Evolutionary conservation across 2,329 filamentous ascomycete species (phyloP), one percentile per base, ranked within the genome.

Genomic region (Mycogone perniciosa): DNA sequence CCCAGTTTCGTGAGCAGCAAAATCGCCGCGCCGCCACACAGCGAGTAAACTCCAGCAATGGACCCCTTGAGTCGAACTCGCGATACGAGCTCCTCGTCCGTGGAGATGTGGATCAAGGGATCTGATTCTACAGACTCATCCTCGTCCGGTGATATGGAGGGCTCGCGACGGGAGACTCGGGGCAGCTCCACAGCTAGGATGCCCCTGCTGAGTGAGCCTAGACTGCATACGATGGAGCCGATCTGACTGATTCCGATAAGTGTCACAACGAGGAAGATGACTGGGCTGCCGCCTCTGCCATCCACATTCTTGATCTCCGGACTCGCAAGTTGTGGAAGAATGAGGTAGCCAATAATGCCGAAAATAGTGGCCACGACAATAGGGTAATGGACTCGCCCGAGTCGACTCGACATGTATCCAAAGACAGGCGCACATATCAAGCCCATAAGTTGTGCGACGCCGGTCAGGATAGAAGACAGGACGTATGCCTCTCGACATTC

Each of bases 231-330:
- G 53, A 99, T 97, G 8, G 90, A 87, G 2, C 92, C 93, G 55
- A 99, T 97, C 68, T 99, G 93, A 61, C 89, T 95, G 62, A 96
- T 81, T 10, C 93, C 93, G 37, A 97, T 82, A 13, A 96, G 71
- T 0, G 85, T 81, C 39, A 90, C 89, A 11, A 92, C 79, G 9
- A 91, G 57, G 63, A 95, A 90, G 11, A 96, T 82, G 8, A 71
- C 74, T 0, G 81, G 77, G 33, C 76, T 81, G 13, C 88, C 88
- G 33, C 87, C 82, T 29, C 85, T 75, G 4, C 83, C 84, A 31
- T 82, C 73, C 0, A 79, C 71, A 52, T 85, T 64, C 52, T 77
- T 80, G 50, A 83, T 82, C 61, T 96, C 88, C 0, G 91, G 90
- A 59, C 84, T 95, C 10, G 77, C 70, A 3, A 96, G 75, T n/a